A percentile compares a stretch with the other conserved stretches of the same genome.
Evolutionary conservation across 2,329 filamentous ascomycete species (phyloP).

Genomic region (Penicillium corylophilum): DNA sequence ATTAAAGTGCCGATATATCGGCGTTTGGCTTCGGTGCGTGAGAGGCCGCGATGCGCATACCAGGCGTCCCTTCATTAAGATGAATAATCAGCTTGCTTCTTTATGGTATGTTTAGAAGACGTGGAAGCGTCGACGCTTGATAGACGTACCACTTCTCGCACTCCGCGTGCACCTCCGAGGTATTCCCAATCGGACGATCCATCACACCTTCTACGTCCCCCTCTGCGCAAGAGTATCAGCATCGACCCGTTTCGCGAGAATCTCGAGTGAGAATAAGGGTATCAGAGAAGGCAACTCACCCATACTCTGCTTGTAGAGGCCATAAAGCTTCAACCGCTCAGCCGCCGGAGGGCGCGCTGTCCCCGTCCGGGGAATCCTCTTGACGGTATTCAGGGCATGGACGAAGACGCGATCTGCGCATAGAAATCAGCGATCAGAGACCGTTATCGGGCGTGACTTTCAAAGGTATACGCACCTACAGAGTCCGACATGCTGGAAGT

Average conservation of each 20-base stretch:
- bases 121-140: background rate
- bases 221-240: slow-evolving; percentile 52
- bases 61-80: slow-evolving; percentile 73
- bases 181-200: slow-evolving; percentile 67
- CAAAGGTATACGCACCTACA: slow-evolving; percentile 39
- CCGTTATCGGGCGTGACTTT: background rate
- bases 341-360: slow-evolving; percentile 80
- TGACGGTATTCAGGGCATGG: slow-evolving; percentile 97
- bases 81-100: background rate
- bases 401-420: slow-evolving; percentile 92
- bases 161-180: slow-evolving; percentile 53
- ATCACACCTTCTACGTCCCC: slow-evolving; percentile 94
- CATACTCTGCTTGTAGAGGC: slow-evolving; percentile 98
- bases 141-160: slow-evolving; percentile 63
- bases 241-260: background rate
- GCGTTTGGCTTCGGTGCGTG: slow-evolving; percentile 88
- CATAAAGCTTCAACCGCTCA: slow-evolving; percentile 90
- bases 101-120: no score
- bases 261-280: no score
- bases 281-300: slow-evolving; percentile 41
- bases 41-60: slow-evolving; percentile 81
- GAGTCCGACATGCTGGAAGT: slow-evolving; percentile 46
- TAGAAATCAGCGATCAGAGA: background rate
- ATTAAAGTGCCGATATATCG: slow-evolving; percentile 92
- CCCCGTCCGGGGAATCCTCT: slow-evolving; percentile 92